phyloP scores from a whole-genome alignment of 306 rosid genomes.

The Senna tora region DNA sequence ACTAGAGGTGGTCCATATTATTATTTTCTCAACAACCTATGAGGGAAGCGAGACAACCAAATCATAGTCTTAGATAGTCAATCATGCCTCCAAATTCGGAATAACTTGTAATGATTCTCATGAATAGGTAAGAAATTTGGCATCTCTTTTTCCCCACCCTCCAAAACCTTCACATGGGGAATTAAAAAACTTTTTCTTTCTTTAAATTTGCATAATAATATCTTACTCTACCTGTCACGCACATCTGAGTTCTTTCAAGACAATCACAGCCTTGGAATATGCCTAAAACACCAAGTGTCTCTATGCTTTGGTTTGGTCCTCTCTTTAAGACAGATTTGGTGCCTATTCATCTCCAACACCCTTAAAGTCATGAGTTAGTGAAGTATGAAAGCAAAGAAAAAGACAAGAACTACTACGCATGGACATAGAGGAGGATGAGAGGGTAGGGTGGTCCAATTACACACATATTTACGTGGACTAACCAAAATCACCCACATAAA shows the following conservation, averaged over 20 bases:
- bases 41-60: not conserved
- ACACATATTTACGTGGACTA: slow-evolving; percentile 26
- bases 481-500: slow-evolving; percentile 29
- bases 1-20: slow-evolving; percentile 1
- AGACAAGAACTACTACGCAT: slow-evolving; percentile 23
- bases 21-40: slow-evolving; percentile 14
- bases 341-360: slow-evolving; percentile 24
- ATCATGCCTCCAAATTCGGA: slow-evolving; percentile 16
- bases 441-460: slow-evolving; percentile 27
- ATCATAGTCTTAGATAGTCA: slow-evolving; percentile 25
- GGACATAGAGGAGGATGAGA: not conserved
- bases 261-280: slow-evolving; percentile 5
- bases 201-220: not conserved
- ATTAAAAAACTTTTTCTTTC: not conserved
- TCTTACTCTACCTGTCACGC: not conserved
- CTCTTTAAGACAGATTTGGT: slow-evolving; percentile 21
- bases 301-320: slow-evolving; percentile 30
- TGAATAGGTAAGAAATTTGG: not conserved
- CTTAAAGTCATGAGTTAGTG: not conserved
- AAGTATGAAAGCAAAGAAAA: slow-evolving; percentile 32
- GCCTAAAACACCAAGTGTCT: slow-evolving; percentile 18
- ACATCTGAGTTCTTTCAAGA: slow-evolving; percentile 16
- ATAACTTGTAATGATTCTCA: slow-evolving; percentile 13
- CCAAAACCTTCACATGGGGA: slow-evolving; percentile 7
- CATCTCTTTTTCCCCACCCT: not conserved